Percentiles rank a stretch among this genome's conserved stretches.
These are phyloP conservation scores for Boletus rubroflammeus DNA, from an alignment of 768 basidiomycete genomes.

Conservation along the genomic window DNA sequence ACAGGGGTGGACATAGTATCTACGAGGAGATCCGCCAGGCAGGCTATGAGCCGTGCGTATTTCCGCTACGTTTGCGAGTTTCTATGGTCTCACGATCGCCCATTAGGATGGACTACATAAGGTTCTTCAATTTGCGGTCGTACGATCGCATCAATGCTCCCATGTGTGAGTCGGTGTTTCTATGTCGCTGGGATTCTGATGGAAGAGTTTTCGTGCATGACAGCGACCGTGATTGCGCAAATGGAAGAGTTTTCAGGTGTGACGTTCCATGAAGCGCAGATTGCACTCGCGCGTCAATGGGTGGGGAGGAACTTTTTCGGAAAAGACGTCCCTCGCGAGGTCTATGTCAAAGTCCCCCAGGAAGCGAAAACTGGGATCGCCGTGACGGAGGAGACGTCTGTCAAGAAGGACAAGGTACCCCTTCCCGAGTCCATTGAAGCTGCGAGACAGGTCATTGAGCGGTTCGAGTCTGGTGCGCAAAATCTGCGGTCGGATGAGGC, in stretches of 20 bases:
- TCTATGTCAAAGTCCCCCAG: constrained; percentile 55
- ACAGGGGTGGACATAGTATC: constrained; percentile 83
- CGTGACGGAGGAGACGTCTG: constrained; percentile 48
- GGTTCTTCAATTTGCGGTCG: constrained; percentile 87
- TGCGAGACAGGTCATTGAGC: constrained; percentile 61
- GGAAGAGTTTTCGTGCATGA: neutral
- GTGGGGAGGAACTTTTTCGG: constrained; percentile 46
- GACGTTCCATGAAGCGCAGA: constrained; percentile 80
- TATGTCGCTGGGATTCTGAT: constrained; percentile 23
- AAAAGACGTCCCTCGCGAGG: constrained; percentile 41
- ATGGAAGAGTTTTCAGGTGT: constrained; percentile 77
- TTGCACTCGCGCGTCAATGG: constrained; percentile 79
- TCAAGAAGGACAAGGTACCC: constrained; percentile 57
- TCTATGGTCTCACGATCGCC: neutral
- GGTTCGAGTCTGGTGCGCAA: constrained; percentile 67
- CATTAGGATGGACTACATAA: constrained; percentile 73
- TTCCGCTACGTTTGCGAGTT: neutral
- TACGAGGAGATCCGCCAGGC: constrained; percentile 77
- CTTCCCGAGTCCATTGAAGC: constrained; percentile 66
- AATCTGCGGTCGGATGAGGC: constrained; percentile 52
- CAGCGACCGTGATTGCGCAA: constrained; percentile 51
- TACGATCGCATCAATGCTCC: constrained; percentile 91
- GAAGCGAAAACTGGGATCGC: constrained; percentile 48
- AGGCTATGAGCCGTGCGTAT: constrained; percentile 72
- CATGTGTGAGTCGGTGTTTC: constrained; percentile 37